Evolutionary conservation across 2,329 filamentous ascomycete genomes (phyloP).

Genomic region (Sarocladium brachiariae): DNA sequence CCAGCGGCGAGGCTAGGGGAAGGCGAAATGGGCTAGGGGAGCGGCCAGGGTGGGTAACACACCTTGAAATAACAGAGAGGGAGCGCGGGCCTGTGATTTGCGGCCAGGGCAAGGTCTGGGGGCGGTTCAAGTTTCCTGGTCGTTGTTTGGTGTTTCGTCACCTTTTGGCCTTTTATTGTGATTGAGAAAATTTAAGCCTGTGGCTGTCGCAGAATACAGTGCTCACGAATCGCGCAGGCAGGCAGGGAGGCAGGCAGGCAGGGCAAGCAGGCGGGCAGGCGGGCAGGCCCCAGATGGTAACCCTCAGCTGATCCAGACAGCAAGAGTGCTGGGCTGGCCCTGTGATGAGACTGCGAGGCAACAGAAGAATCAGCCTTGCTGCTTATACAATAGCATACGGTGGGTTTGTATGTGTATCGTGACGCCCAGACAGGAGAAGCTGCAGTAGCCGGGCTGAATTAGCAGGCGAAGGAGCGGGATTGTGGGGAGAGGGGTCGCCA

Average conservation of each 20-base stretch:
- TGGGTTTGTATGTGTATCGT: neutral
- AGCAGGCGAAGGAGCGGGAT: conserved; percentile 7
- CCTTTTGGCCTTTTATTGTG: no score
- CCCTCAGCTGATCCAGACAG: neutral
- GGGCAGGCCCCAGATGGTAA: no score
- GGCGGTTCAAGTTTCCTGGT: neutral
- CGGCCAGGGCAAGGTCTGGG: conserved; percentile 7
- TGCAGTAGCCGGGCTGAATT: conserved; percentile 9
- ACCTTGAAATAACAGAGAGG: conserved; percentile 8
- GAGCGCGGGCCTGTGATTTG: conserved; percentile 9
- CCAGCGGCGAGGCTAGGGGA: conserved; percentile 5
- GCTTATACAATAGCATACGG: neutral
- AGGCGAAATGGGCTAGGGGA: conserved; percentile 10
- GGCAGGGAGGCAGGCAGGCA: no score
- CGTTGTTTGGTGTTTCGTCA: conserved; percentile 4
- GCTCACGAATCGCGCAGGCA: no score
- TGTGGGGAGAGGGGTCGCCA: conserved; percentile 3
- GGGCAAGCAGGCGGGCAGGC: no score
- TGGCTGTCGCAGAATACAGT: neutral
- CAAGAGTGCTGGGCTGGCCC: no score
- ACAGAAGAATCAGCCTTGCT: no score
- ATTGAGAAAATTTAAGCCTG: no score
- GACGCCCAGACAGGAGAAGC: neutral
- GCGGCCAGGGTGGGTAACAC: conserved; percentile 8
- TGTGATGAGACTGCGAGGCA: no score